phyloP scores from a whole-genome alignment of 2,329 filamentous ascomycete species.

The Shiraia sp. region DNA sequence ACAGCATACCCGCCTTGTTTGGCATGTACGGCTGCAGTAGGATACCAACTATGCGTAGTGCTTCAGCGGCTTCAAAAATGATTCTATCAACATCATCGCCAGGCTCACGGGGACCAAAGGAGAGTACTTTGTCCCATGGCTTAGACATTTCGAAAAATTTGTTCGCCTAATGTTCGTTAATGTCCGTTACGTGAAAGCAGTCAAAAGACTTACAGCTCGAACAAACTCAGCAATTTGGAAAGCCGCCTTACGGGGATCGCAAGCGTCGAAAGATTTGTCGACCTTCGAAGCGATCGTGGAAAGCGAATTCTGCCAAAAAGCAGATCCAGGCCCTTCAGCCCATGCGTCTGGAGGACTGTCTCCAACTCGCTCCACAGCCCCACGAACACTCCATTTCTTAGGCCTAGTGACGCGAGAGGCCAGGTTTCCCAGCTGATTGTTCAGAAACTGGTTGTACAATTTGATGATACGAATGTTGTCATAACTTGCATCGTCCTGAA shows the following conservation, averaged over 20 bases:
- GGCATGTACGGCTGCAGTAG: constrained; percentile 92
- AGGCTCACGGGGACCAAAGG: constrained; percentile 29
- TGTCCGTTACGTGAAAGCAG: background rate
- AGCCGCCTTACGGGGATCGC: constrained; percentile 34
- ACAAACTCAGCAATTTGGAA: constrained; percentile 32
- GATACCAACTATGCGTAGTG: constrained; percentile 78
- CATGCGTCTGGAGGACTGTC: constrained; percentile 31
- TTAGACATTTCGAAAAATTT: constrained; percentile 64
- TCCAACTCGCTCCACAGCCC: constrained; percentile 55
- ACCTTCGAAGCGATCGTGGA: constrained; percentile 21
- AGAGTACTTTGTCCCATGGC: constrained; percentile 68
- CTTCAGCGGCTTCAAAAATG: constrained; percentile 74
- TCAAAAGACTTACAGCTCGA: constrained; percentile 25
- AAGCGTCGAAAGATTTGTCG: constrained; percentile 26
- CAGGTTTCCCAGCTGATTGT: constrained; percentile 79
- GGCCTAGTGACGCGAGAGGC: constrained; percentile 69
- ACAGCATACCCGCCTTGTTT: constrained; percentile 68
- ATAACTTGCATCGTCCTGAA: constrained; percentile 80
- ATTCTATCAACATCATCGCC: constrained; percentile 46
- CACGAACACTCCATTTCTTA: constrained; percentile 69
- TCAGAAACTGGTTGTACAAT: constrained; percentile 78
- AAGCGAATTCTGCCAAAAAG: constrained; percentile 46
- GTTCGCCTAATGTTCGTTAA: constrained; percentile 59
- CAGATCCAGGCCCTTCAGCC: constrained; percentile 30
- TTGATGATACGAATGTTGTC: constrained; percentile 75